These are phyloP conservation scores for Citrus hindsii DNA, from an alignment of 345 rosid species.

Conservation along the genomic window DNA sequence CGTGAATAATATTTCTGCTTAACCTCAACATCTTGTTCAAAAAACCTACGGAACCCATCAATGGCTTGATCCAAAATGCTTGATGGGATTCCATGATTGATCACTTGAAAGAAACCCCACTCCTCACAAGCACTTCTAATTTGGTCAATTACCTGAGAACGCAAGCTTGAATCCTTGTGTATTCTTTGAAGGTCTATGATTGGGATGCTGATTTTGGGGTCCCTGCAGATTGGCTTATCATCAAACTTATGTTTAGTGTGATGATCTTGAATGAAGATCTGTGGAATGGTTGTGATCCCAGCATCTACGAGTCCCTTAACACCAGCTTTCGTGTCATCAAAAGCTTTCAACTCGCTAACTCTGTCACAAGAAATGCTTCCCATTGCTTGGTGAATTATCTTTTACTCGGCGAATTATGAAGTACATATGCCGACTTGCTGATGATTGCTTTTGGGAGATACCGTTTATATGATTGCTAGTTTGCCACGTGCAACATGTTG, in stretches of 20 bases:
- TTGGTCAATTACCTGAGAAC: background rate
- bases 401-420: background rate
- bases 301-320: background rate
- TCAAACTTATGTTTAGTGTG: background rate
- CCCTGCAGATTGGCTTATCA: background rate
- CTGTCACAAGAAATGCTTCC: background rate
- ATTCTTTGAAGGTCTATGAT: slow-evolving; percentile 10
- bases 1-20: slow-evolving; percentile 12
- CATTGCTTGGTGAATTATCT: background rate
- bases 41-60: slow-evolving; percentile 10
- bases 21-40: slow-evolving; percentile 3
- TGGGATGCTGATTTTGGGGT: background rate
- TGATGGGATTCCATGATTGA: slow-evolving; percentile 18
- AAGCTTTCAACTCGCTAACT: background rate
- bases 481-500: no score
- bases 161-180: background rate
- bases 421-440: no score
- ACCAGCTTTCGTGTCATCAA: background rate
- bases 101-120: slow-evolving; percentile 24
- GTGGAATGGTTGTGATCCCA: background rate
- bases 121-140: background rate
- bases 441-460: no score
- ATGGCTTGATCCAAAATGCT: slow-evolving; percentile 11
- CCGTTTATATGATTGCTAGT: no score
- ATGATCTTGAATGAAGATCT: background rate